Conservation (phyloP, 805 yeast species). For the Ogataea glucozyma region DNA sequence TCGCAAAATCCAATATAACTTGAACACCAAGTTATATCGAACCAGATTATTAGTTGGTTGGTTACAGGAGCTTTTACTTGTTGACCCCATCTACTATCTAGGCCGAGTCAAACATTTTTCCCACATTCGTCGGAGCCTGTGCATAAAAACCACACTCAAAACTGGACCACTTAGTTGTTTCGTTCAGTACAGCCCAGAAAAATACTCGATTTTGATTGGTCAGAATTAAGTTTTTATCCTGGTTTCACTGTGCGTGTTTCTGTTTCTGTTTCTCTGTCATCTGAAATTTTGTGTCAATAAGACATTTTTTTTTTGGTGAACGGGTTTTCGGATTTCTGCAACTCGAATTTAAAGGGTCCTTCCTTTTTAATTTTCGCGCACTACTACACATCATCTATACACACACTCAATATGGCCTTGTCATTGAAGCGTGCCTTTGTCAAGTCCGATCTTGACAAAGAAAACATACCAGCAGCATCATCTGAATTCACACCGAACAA, state of each 20-base stretch:
- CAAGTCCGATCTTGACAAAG: slow-evolving; percentile 23
- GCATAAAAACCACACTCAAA: background rate
- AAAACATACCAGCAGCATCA: slow-evolving; percentile 17
- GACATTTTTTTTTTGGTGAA: slow-evolving; percentile 8
- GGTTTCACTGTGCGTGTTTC: slow-evolving; percentile 5
- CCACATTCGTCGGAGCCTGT: background rate
- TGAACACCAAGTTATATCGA: slow-evolving; percentile 17
- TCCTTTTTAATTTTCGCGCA: slow-evolving; percentile 1
- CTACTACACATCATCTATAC: background rate
- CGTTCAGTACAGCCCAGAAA: slow-evolving; percentile 29
- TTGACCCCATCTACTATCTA: slow-evolving; percentile 8
- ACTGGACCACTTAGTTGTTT: slow-evolving; percentile 43
- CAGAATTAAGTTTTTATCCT: slow-evolving; percentile 10
- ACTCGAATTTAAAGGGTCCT: background rate
- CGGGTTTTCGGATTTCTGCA: slow-evolving; percentile 11
- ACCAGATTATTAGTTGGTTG: slow-evolving; percentile 19
- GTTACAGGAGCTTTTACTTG: slow-evolving; percentile 7
- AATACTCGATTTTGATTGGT: slow-evolving; percentile 28
- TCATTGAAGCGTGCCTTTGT: slow-evolving; percentile 30
- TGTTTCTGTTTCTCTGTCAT: slow-evolving; percentile 7
- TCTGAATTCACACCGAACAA: slow-evolving; percentile 14
- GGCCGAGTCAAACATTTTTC: slow-evolving; percentile 1
- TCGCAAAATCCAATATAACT: slow-evolving; percentile 14
- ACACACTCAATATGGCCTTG: slow-evolving; percentile 26
- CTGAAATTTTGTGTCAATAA: background rate